A percentile compares a stretch with the other conserved stretches of the same genome.
These are phyloP conservation scores for Podospora tetraspora DNA, from an alignment of 495 filamentous ascomycete genomes.

Conservation along the genomic window DNA sequence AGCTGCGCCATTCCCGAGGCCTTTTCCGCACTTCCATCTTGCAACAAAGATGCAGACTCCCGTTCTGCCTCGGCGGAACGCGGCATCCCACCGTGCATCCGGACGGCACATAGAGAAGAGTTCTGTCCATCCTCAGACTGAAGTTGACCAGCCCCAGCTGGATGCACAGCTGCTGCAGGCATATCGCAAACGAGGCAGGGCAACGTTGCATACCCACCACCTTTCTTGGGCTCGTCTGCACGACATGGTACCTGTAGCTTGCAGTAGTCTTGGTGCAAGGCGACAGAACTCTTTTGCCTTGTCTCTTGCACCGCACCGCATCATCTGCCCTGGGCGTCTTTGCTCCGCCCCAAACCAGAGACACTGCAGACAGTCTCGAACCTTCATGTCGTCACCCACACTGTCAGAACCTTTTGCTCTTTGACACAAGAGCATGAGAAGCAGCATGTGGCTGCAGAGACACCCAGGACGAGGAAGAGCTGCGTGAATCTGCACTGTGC, in stretches of 20 bases:
- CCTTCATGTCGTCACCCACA: neutral
- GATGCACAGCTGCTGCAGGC: neutral
- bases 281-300: neutral
- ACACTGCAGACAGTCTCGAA: neutral
- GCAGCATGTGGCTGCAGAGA: neutral
- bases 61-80: neutral
- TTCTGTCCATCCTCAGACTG: too few species aligned
- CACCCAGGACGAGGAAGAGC: neutral
- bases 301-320: neutral
- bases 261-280: too few species aligned
- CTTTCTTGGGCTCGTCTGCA: neutral
- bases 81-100: neutral
- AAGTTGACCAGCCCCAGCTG: neutral
- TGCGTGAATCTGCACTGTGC: neutral
- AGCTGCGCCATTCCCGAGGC: neutral
- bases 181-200: neutral
- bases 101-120: neutral
- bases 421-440: neutral
- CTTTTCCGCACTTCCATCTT: neutral
- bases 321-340: too few species aligned
- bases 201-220: neutral
- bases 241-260: neutral
- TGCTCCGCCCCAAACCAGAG: too few species aligned
- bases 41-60: neutral
- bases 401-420: neutral